phyloP scores from a whole-genome alignment of 805 yeast genomes.

The Lachancea kluyveri region DNA sequence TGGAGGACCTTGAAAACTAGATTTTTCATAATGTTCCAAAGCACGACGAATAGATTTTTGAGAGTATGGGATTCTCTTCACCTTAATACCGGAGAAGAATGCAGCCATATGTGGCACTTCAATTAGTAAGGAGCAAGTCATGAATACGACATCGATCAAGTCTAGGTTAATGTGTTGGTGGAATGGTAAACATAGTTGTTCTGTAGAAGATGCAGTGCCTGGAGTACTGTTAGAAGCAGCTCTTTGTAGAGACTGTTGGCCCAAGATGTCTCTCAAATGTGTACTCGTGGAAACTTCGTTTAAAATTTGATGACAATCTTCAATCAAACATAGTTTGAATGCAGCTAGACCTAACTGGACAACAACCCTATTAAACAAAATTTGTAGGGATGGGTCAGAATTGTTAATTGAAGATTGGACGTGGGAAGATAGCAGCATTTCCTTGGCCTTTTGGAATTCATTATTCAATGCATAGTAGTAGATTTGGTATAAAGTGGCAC shows the following conservation, averaged over 20 bases:
- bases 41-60: conserved; percentile 85
- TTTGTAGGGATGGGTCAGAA: conserved; percentile 82
- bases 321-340: conserved; percentile 80
- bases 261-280: conserved; percentile 85
- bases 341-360: conserved; percentile 96
- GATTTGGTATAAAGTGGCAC: conserved; percentile 77
- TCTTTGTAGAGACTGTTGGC: conserved; percentile 78
- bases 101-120: conserved; percentile 91
- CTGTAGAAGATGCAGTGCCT: conserved; percentile 25
- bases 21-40: conserved; percentile 89
- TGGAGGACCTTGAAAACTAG: conserved; percentile 95
- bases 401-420: conserved; percentile 76
- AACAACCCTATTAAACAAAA: conserved; percentile 88
- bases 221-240: conserved; percentile 42
- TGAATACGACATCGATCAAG: conserved; percentile 86
- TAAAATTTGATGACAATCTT: conserved; percentile 79
- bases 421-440: conserved; percentile 80
- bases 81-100: conserved; percentile 49
- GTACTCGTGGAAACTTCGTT: conserved; percentile 83
- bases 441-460: conserved; percentile 79
- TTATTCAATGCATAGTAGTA: conserved; percentile 90
- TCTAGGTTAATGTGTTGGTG: conserved; percentile 97
- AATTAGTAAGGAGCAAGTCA: conserved; percentile 80
- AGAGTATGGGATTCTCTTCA: conserved; percentile 49
- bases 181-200: conserved; percentile 84